Percentiles rank a stretch among this genome's conserved stretches.
phyloP scores from a whole-genome alignment of 1,284 basidiomycete species.

The Apiotrichum akiyoshidainum region DNA sequence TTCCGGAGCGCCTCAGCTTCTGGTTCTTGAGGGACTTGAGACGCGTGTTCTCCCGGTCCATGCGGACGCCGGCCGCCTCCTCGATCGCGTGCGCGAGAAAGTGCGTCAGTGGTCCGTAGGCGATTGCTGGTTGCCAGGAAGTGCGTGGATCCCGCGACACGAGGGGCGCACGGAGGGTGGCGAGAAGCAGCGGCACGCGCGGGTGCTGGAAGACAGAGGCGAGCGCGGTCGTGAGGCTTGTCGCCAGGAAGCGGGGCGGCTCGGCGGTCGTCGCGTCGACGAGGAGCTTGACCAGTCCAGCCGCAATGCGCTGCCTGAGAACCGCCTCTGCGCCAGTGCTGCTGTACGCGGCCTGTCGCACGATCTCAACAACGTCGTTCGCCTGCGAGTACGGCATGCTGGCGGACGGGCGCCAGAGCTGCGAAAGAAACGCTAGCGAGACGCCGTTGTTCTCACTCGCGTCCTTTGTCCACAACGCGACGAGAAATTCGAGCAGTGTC shows the following conservation, averaged over 20 bases:
- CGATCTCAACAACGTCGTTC: constrained; percentile 15
- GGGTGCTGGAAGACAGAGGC: constrained; percentile 22
- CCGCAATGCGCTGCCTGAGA: constrained; percentile 2
- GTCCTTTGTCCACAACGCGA: constrained; percentile 30
- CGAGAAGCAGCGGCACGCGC: constrained; percentile 5
- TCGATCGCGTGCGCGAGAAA: constrained; percentile 27
- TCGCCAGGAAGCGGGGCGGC: constrained; percentile 23
- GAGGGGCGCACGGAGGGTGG: background rate
- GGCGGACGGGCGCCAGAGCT: constrained; percentile 25
- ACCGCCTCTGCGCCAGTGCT: background rate
- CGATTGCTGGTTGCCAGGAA: background rate
- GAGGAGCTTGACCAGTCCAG: constrained; percentile 21
- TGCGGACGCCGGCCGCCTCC: constrained; percentile 28
- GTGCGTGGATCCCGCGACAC: background rate
- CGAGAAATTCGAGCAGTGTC: constrained; percentile 33
- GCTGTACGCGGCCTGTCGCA: constrained; percentile 11
- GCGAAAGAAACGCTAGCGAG: constrained; percentile 21
- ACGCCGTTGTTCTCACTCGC: constrained; percentile 14
- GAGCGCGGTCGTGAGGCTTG: constrained; percentile 20
- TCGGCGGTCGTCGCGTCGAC: constrained; percentile 14
- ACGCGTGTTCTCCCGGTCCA: background rate
- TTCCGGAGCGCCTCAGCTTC: too few relatives aligned
- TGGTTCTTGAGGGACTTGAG: too few relatives aligned
- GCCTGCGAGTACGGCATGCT: constrained; percentile 27
- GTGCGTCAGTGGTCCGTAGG: constrained; percentile 15